These are phyloP conservation scores for Obba rivulosa DNA, from an alignment of 768 basidiomycete species.

Conservation along the genomic window DNA sequence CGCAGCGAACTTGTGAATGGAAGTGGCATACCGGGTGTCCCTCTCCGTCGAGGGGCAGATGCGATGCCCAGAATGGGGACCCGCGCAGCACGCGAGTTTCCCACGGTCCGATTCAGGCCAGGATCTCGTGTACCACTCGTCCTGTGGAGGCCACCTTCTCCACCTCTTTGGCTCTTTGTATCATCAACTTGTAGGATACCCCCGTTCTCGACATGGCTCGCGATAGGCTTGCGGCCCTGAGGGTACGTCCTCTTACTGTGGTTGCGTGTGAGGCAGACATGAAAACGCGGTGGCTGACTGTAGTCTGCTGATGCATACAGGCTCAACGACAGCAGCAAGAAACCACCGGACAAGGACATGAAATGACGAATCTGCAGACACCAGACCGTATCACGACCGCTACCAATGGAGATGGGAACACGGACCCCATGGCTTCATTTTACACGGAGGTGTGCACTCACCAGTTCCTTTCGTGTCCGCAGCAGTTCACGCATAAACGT, in stretches of 20 bases:
- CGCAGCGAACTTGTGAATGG: too few relatives aligned
- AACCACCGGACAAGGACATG: conserved; percentile 16
- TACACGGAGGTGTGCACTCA: conserved; percentile 24
- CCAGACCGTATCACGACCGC: conserved; percentile 14
- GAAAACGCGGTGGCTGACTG: conserved; percentile 5
- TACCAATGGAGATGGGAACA: conserved; percentile 16
- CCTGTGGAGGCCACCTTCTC: neutral
- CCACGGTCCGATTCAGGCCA: neutral
- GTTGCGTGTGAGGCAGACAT: too few relatives aligned
- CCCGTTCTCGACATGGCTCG: conserved; percentile 18
- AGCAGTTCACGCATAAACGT: neutral
- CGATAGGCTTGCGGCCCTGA: conserved; percentile 23
- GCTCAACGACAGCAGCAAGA: conserved; percentile 25
- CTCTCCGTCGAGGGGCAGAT: too few relatives aligned
- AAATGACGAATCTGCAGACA: conserved; percentile 24
- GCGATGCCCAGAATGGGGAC: neutral
- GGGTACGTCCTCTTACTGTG: conserved; percentile 16
- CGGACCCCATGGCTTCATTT: conserved; percentile 25
- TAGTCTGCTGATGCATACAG: conserved; percentile 10
- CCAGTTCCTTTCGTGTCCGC: neutral
- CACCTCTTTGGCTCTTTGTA: neutral
- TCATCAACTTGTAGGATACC: conserved; percentile 9
- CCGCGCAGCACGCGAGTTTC: neutral
- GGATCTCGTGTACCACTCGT: neutral
- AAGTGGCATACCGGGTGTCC: too few relatives aligned